A percentile compares a stretch with the other conserved stretches of the same genome.
phyloP scores from a whole-genome alignment of 768 basidiomycete genomes.

The Myochromella boudieri region DNA sequence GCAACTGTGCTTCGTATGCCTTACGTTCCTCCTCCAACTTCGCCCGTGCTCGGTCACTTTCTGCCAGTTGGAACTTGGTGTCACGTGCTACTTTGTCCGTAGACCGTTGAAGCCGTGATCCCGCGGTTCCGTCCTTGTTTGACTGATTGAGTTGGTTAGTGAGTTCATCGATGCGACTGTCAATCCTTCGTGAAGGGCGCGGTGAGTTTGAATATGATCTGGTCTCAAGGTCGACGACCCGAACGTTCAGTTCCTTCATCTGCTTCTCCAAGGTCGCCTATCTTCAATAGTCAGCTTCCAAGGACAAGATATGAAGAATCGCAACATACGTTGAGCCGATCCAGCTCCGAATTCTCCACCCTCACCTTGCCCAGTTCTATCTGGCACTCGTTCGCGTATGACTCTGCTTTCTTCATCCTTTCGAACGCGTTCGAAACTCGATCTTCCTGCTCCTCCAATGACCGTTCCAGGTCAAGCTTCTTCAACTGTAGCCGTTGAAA shows the following conservation, averaged over 20 bases:
- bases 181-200: constrained; percentile 61
- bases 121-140: constrained; percentile 45
- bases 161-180: constrained; percentile 74
- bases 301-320: constrained; percentile 4
- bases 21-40: constrained; percentile 69
- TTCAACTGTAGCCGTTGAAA: constrained; percentile 73
- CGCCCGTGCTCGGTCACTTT: constrained; percentile 59
- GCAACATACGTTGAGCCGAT: constrained; percentile 65
- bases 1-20: constrained; percentile 57
- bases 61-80: constrained; percentile 51
- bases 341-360: constrained; percentile 80
- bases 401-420: constrained; percentile 80
- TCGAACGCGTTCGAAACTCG: constrained; percentile 70
- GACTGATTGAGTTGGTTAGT: constrained; percentile 55
- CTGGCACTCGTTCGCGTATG: constrained; percentile 72
- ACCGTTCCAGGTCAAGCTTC: constrained; percentile 80
- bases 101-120: constrained; percentile 42
- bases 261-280: constrained; percentile 85
- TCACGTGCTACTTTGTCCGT: constrained; percentile 44
- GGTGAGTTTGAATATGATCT: constrained; percentile 69
- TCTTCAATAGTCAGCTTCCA: not conserved
- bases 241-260: constrained; percentile 80
- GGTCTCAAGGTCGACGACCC: constrained; percentile 81
- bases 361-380: constrained; percentile 72
- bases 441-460: constrained; percentile 77